Base-by-base conservation (phyloP, 108 stramenopile genomes). In the Skeletonema tropicum region DNA sequence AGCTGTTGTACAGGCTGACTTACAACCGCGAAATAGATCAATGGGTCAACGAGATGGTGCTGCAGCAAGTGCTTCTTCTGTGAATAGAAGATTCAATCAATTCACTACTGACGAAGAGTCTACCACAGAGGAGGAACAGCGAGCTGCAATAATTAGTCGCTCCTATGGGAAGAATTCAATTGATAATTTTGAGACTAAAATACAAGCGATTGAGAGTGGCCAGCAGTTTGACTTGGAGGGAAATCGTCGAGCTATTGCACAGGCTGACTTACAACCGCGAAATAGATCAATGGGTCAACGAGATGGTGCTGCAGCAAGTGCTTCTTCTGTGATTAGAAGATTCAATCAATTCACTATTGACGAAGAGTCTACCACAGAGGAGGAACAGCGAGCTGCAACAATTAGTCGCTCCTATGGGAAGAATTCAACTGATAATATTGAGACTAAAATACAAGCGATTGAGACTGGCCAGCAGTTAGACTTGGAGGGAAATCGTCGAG, bases 131-230 rank as follows among this genome's bases (percentile, higher is more conserved):
- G 23, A 55, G 23, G 52, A 23, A 55, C 52, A 45, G 42, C 0
- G n/a, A 11, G 15, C 14, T 5, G 3, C 42, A 12, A 11, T 15
- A 45, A 15, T 45, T n/a, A 23, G n/a, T 23, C 9, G 21, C 2
- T 6, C 21, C n/a, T 23, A 55, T 2, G 52, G 10, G 23, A 55
- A 23, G 1, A 55, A 21, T 55, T 21, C 52, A 6, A 23, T 7
- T n/a, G 52, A 42, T 57, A 72, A 79, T 57, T 73, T 79, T 19
- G 76, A 70, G 64, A 6, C 29, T 21, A 77, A 41, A 30, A 70
- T 69, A 57, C 68, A 69, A 19, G 23, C 38, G 29, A 70, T 65
- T 57, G 68, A 45, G 17, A 64, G 29, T 21, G 46, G 49, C 21
- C 57, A 33, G 41, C 69, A 61, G 49, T 63, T 77, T 57, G 76